phyloP scores from a whole-genome alignment of 495 filamentous ascomycete species.

The Xeromyces bisporus region DNA sequence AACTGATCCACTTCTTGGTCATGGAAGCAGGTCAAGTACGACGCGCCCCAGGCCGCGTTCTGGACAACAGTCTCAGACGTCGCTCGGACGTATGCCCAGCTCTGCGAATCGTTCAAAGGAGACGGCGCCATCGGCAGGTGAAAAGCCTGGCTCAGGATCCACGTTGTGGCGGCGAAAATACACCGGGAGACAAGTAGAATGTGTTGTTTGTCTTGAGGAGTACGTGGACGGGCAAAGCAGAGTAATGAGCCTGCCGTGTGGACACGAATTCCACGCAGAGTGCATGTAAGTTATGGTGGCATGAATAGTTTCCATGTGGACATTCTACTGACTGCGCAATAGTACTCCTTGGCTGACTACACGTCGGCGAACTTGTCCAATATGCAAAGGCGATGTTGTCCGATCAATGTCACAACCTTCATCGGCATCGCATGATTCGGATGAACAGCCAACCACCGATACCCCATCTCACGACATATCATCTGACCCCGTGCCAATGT shows the following conservation, averaged over 20 bases:
- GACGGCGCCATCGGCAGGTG: slow-evolving; percentile 22
- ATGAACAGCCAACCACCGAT: slow-evolving; percentile 23
- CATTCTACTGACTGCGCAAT: slow-evolving; percentile 7
- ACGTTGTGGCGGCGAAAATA: slow-evolving; percentile 62
- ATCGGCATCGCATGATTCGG: slow-evolving; percentile 18
- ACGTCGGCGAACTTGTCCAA: slow-evolving; percentile 84
- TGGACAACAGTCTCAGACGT: slow-evolving; percentile 48
- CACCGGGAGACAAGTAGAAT: slow-evolving; percentile 76
- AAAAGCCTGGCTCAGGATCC: slow-evolving; percentile 29
- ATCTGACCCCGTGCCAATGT: slow-evolving; percentile 31
- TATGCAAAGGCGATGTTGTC: slow-evolving; percentile 95
- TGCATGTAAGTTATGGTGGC: slow-evolving; percentile 70
- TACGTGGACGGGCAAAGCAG: slow-evolving; percentile 87
- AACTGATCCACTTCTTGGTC: slow-evolving; percentile 53
- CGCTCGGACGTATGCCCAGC: slow-evolving; percentile 33
- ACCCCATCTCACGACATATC: slow-evolving; percentile 7
- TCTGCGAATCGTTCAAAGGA: slow-evolving; percentile 17
- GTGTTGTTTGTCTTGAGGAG: slow-evolving; percentile 95
- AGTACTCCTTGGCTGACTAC: slow-evolving; percentile 98
- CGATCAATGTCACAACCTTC: slow-evolving; percentile 38
- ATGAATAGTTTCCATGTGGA: neutral
- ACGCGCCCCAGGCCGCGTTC: slow-evolving; percentile 30
- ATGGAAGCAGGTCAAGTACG: slow-evolving; percentile 11
- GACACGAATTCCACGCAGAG: slow-evolving; percentile 92
- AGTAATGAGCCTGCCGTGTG: slow-evolving; percentile 97